Base-by-base conservation (phyloP, 208 protist species). In the Trypanosoma lewisi region DNA sequence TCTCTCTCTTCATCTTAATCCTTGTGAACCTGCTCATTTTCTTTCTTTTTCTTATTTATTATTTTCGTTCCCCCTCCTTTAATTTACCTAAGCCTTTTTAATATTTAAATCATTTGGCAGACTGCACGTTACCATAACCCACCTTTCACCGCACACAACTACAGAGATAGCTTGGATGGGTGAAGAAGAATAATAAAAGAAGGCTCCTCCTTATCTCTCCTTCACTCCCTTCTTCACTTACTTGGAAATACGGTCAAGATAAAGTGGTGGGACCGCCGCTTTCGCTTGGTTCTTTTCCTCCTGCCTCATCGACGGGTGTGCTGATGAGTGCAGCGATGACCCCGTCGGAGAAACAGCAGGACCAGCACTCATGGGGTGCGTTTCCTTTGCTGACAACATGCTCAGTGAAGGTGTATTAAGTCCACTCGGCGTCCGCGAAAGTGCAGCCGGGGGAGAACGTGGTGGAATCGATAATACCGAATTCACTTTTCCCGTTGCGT, bases 11-110 rank as follows among this genome's bases (percentile, higher is more conserved):
- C n/a, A 21, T 28, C 36, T 51, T 12, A 36, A 36, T 51, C 37
- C 28, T 51, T 36, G 5, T 34, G 17, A 6, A 23, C 17, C 33
- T 54, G 4, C 31, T 54, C 14, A 4, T 54, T n/a, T 33, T 30
- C 28, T 62, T 62, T 50, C 30, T 34, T 50, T 30, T 49, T 21
- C 34, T 62, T 62, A 3, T 50, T 47, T 50, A 50, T 42, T 49
- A 27, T 53, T 33, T 17, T 45, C 30, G 27, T 25, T 30, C 21
- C n/a, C 12, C 57, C n/a, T 27, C 12, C 6, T 37, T 19, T 37
- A 11, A 61, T 16, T 12, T 30, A 3, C 47, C 5, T 30, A 4
- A 4, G 9, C 47, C 36, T 41, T 14, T 41, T 41, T 7, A 28
- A 61, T 4, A 70, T 36, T 2, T 12, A 61, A 47, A 34, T 45